Percentiles rank a stretch among this genome's conserved stretches.
Evolutionary conservation across 169 alveolate genomes (phyloP).

Genomic region (Plasmodium billcollinsi): DNA sequence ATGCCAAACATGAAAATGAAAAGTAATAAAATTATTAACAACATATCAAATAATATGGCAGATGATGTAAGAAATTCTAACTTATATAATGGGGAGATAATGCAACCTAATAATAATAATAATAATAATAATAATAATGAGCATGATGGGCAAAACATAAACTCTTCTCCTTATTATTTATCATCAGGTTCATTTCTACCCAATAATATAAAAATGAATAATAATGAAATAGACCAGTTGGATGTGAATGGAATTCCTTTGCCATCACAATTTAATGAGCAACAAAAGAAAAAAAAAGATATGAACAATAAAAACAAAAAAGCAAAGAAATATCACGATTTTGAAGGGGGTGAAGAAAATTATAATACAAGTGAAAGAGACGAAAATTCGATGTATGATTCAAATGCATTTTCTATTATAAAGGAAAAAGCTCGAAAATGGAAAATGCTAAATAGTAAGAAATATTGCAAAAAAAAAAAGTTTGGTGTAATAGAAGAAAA

Average conservation of each 20-base stretch:
- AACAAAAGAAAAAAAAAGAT: constrained; percentile 15
- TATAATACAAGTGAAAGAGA: background rate
- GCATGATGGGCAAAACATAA: background rate
- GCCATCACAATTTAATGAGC: background rate
- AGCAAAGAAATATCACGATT: constrained; percentile 20
- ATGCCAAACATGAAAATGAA: constrained; percentile 25
- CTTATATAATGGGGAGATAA: background rate
- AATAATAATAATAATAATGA: constrained; percentile 6
- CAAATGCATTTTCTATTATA: constrained; percentile 24
- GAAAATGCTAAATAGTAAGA: constrained; percentile 88
- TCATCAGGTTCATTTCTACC: constrained; percentile 14
- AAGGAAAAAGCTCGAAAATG: constrained; percentile 88
- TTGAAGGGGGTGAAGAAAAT: constrained; percentile 6
- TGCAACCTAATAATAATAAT: background rate
- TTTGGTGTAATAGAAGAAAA: constrained; percentile 78
- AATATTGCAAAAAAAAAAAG: constrained; percentile 81
- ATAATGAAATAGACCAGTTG: background rate
- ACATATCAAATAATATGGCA: background rate
- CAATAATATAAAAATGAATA: constrained; percentile 5
- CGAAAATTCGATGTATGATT: constrained; percentile 3
- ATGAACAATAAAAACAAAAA: constrained; percentile 10
- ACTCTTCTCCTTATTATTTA: constrained; percentile 2
- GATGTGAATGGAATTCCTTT: background rate
- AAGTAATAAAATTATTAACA: constrained; percentile 30
- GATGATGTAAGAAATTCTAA: background rate